A percentile compares a stretch with the other conserved stretches of the same genome.
These are phyloP conservation scores for Rhodamnia rubescens DNA, from an alignment of 345 rosid species.

Conservation along the genomic window DNA sequence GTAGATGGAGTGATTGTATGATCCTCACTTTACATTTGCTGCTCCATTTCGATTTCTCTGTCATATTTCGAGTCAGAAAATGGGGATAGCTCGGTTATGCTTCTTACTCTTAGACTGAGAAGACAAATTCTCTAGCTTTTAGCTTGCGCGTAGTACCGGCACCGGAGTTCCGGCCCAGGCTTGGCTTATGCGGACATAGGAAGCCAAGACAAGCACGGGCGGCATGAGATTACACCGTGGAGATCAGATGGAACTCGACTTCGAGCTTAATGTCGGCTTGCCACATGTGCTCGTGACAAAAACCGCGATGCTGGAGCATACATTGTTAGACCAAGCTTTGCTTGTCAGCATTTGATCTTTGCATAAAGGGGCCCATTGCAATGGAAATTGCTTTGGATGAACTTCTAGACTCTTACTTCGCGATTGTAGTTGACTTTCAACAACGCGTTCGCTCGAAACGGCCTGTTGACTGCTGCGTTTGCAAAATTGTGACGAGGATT, in stretches of 20 bases:
- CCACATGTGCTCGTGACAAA: background rate
- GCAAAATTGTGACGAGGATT: background rate
- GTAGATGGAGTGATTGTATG: background rate
- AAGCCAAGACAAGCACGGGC: background rate
- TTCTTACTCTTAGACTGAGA: background rate
- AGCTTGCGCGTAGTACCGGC: fast-evolving
- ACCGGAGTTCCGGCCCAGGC: background rate
- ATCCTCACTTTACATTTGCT: background rate
- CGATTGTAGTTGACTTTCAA: background rate
- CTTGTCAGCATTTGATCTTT: background rate
- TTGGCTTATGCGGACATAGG: background rate
- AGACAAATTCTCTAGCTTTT: background rate
- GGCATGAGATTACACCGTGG: background rate
- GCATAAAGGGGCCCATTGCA: background rate
- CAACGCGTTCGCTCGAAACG: background rate
- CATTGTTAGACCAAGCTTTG: background rate
- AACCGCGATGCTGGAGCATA: background rate
- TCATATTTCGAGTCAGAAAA: background rate
- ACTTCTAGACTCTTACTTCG: background rate
- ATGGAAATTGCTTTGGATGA: background rate
- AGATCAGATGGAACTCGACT: background rate
- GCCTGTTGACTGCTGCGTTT: background rate
- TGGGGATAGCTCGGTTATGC: background rate
- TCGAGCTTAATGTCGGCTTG: background rate
- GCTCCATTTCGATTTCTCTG: background rate